phyloP scores from a whole-genome alignment of 2,329 filamentous ascomycete species.

The Ophiostoma triangulosporum region DNA sequence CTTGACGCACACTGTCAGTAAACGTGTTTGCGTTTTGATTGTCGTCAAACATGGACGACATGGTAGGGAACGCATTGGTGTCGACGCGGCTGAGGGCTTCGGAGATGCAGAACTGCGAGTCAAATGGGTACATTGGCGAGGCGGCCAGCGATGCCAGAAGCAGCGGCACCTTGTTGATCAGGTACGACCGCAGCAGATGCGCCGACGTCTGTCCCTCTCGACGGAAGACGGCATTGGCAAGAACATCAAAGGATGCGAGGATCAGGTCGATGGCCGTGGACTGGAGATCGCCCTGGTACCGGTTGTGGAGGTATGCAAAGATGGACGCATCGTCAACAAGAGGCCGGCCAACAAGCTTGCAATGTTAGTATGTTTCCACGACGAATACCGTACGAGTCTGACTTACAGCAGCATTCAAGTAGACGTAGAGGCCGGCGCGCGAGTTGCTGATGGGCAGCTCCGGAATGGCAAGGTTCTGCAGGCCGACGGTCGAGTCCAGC shows the following conservation, averaged over 20 bases:
- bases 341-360: constrained; percentile 65
- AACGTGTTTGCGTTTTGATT: constrained; percentile 43
- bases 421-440: constrained; percentile 71
- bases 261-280: constrained; percentile 70
- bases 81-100: constrained; percentile 70
- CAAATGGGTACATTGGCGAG: constrained; percentile 58
- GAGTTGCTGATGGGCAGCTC: constrained; percentile 63
- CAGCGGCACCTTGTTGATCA: constrained; percentile 55
- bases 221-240: constrained; percentile 73
- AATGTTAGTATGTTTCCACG: background rate
- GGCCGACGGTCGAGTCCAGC: constrained; percentile 40
- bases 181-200: constrained; percentile 69
- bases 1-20: constrained; percentile 45
- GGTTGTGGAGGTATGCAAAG: constrained; percentile 67
- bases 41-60: constrained; percentile 46
- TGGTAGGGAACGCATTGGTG: constrained; percentile 57
- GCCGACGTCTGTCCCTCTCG: constrained; percentile 44
- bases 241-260: constrained; percentile 74
- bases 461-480: constrained; percentile 40
- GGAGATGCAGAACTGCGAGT: constrained; percentile 53
- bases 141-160: constrained; percentile 36
- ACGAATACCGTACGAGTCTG: constrained; percentile 3
- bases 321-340: constrained; percentile 69
- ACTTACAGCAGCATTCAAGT: constrained; percentile 65
- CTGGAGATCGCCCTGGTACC: constrained; percentile 68